Evolutionary conservation across 805 yeast species (phyloP), one percentile per base, ranked within the genome.

Genomic region (Monosporozyma yasuniensis): DNA sequence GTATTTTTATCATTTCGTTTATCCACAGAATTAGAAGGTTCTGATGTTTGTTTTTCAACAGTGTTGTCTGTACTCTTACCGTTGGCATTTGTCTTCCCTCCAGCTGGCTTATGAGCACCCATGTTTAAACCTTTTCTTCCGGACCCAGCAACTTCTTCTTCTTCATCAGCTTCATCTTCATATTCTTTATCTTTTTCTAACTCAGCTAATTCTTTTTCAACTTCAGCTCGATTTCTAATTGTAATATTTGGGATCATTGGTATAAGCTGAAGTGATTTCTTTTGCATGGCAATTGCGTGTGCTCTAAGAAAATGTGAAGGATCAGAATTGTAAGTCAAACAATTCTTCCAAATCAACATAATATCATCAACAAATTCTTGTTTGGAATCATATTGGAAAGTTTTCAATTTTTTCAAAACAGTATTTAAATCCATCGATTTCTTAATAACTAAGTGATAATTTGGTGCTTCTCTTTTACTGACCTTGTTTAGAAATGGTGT

Each of bases 401-500:
- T 72, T 61, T 89, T 89, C 59, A 95, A 70, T 64, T 91, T 93
- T 61, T 89, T 90, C 81, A 88, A 75, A 12, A 95, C 96, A 0
- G 97, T 91, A 61, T 89, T 90, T 56, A 93, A 72, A 63, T 93
- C 99, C 99, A 93, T 93, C 21, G 99, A 98, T 51, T 79, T 80
- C 59, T 88, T 90, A 60, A 93, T 91, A 41, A 93, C 76, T 50
- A 84, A 83, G 56, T 88, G 88, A 67, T 93, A 93, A 63, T 93
- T 93, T 7, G 99, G 99, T 0, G 99, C 99, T 61, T 93, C 99
- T 50, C 99, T 77, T 64, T 93, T 93, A 51, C 93, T 87, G n/a
- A 93, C 99, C 62, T 87, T 87, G 68, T 90, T 93, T 56, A 93
- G 73, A 61, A 93, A 93, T 0, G 98, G 96, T 1, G 97, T 89